Percentiles rank a stretch among this genome's conserved stretches.
Conservation (phyloP, 345 rosid species). For the Orychophragmus violaceus region DNA sequence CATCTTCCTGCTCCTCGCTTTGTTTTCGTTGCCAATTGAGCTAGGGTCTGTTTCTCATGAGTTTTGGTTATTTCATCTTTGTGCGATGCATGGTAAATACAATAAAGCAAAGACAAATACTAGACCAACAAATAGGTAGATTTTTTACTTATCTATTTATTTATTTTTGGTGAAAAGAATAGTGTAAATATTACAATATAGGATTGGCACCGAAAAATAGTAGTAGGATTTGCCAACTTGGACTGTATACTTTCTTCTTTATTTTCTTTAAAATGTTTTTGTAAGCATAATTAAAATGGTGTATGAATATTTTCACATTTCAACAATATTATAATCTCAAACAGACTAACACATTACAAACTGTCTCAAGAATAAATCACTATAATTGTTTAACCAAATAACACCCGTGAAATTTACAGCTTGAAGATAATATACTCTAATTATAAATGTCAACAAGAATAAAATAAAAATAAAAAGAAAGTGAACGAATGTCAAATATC, state of each 20-base stretch:
- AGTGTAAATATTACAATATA: too few species aligned
- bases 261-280: background rate
- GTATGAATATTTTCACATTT: background rate
- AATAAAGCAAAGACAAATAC: too few species aligned
- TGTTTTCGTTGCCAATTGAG: too few species aligned
- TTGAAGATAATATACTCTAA: background rate
- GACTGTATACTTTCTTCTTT: background rate
- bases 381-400: background rate
- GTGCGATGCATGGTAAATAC: too few species aligned
- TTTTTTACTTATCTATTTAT: background rate
- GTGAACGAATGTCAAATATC: slow-evolving; percentile 4
- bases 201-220: background rate
- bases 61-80: too few species aligned
- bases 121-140: background rate
- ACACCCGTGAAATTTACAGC: slow-evolving; percentile 17
- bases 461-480: background rate
- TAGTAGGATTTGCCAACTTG: background rate
- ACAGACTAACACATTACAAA: background rate
- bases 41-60: too few species aligned
- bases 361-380: background rate
- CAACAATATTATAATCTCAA: background rate
- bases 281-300: background rate
- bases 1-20: too few species aligned
- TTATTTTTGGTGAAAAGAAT: background rate
- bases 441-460: slow-evolving; percentile 11